Evolutionary conservation across 306 rosid species (phyloP).

Genomic region (Inga laurina): DNA sequence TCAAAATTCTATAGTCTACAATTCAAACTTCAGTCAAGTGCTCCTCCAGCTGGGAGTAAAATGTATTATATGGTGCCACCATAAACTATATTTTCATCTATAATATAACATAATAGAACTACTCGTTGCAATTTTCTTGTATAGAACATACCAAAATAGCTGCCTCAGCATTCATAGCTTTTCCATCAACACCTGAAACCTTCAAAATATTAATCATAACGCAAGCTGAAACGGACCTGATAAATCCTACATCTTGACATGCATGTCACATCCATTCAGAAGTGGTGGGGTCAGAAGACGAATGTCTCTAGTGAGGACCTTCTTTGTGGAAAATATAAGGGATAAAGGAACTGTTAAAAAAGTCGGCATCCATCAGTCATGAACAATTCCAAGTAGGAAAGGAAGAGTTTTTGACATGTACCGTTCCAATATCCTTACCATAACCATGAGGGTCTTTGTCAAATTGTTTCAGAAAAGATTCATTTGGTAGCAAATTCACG

Average conservation of each 20-base stretch:
- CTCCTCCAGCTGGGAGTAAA: not conserved
- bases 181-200: constrained; percentile 79
- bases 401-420: not conserved
- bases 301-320: constrained; percentile 60
- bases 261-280: constrained; percentile 2
- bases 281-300: constrained; percentile 64
- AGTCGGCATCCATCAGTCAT: constrained; percentile 22
- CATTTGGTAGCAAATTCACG: constrained; percentile 84
- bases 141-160: no score
- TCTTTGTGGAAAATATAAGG: constrained; percentile 72
- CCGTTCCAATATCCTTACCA: constrained; percentile 50
- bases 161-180: constrained; percentile 13
- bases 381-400: constrained; percentile 4
- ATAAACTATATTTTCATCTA: constrained; percentile 30
- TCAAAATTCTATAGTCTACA: no score
- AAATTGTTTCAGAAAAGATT: constrained; percentile 71
- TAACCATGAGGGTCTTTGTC: constrained; percentile 88
- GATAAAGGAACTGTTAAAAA: constrained; percentile 66
- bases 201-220: constrained; percentile 30
- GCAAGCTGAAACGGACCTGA: not conserved
- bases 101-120: no score
- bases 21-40: not conserved
- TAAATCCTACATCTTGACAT: not conserved
- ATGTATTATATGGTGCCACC: not conserved
- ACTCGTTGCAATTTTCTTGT: no score